Percentiles rank a stretch among this genome's conserved stretches.
phyloP scores from a whole-genome alignment of 2,329 filamentous ascomycete genomes.

The Ustilaginoidea virens region DNA sequence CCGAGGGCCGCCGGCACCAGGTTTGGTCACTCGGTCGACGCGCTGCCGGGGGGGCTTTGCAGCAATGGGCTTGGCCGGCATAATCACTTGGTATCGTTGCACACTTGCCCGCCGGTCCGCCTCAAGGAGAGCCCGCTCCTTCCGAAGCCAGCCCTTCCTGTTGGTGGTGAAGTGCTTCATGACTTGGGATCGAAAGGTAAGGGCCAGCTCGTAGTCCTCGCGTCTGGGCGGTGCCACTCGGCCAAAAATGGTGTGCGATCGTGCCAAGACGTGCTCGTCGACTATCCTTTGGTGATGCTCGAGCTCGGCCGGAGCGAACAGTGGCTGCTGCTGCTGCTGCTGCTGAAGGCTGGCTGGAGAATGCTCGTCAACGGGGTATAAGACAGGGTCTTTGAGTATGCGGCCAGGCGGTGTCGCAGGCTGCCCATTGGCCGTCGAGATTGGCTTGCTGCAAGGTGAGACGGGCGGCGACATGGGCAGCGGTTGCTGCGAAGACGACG shows the following conservation, averaged over 20 bases:
- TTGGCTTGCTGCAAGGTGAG: slow-evolving; percentile 29
- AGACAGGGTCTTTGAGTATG: slow-evolving; percentile 36
- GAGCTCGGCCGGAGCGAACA: slow-evolving; percentile 30
- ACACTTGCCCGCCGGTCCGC: slow-evolving; percentile 30
- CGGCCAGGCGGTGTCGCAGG: slow-evolving; percentile 14
- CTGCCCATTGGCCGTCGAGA: slow-evolving; percentile 17
- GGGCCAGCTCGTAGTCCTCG: slow-evolving; percentile 37
- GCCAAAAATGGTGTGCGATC: slow-evolving; percentile 26
- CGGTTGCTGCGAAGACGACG: slow-evolving; percentile 16
- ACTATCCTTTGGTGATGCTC: slow-evolving; percentile 30
- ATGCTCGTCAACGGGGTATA: slow-evolving; percentile 35
- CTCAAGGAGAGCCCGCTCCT: slow-evolving; percentile 33
- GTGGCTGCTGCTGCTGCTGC: slow-evolving; percentile 30
- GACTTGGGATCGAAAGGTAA: slow-evolving; percentile 37
- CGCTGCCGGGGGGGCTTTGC: slow-evolving; percentile 15
- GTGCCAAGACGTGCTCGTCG: slow-evolving; percentile 31
- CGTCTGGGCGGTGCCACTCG: slow-evolving; percentile 29
- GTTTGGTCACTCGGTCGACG: slow-evolving; percentile 21
- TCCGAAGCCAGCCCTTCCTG: slow-evolving; percentile 30
- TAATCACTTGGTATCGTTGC: slow-evolving; percentile 22
- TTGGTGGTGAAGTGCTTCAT: slow-evolving; percentile 28
- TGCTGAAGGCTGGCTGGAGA: slow-evolving; percentile 24
- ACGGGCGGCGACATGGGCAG: slow-evolving; percentile 42
- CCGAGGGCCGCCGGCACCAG: slow-evolving; percentile 17
- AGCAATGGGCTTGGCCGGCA: slow-evolving; percentile 24